A percentile compares a stretch with the other conserved stretches of the same genome.
Conservation (phyloP, 139 green algal genomes). For the Chlorella sp. region DNA sequence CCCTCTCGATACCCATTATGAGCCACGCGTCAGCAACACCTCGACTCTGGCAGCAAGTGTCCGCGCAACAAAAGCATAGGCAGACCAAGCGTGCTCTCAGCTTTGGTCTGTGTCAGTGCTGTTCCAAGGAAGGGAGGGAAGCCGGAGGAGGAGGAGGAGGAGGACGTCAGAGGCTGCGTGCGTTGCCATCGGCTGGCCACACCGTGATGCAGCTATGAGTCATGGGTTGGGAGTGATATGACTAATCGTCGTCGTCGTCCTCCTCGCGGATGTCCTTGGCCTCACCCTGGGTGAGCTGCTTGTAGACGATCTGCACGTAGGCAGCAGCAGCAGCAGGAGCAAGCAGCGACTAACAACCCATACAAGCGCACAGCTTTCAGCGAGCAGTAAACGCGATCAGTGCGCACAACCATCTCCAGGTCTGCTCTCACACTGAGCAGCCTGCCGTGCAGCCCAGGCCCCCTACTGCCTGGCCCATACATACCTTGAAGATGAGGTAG, state of each 20-base stretch:
- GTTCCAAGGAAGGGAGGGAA: no score
- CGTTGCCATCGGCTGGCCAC: no score
- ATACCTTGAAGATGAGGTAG: slow-evolving; percentile 59
- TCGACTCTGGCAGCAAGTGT: no score
- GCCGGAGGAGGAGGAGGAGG: no score
- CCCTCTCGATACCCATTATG: no score
- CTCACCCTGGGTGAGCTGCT: neutral
- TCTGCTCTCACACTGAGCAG: neutral
- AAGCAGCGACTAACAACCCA: neutral
- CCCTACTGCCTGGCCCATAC: neutral
- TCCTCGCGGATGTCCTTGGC: neutral
- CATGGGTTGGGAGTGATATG: no score
- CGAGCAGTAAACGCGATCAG: neutral
- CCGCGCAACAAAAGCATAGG: no score
- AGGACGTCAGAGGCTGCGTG: no score
- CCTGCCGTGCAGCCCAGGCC: neutral
- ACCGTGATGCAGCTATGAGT: no score
- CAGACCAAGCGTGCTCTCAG: no score
- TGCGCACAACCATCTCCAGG: neutral
- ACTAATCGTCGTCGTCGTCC: neutral
- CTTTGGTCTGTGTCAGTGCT: no score
- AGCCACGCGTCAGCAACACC: no score
- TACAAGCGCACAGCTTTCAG: neutral
- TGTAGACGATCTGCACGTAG: neutral
- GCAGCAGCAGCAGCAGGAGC: neutral